These are phyloP conservation scores for Ophiocordyceps camponoti-rufipedis DNA, from an alignment of 2,329 filamentous ascomycete genomes.

Conservation along the genomic window DNA sequence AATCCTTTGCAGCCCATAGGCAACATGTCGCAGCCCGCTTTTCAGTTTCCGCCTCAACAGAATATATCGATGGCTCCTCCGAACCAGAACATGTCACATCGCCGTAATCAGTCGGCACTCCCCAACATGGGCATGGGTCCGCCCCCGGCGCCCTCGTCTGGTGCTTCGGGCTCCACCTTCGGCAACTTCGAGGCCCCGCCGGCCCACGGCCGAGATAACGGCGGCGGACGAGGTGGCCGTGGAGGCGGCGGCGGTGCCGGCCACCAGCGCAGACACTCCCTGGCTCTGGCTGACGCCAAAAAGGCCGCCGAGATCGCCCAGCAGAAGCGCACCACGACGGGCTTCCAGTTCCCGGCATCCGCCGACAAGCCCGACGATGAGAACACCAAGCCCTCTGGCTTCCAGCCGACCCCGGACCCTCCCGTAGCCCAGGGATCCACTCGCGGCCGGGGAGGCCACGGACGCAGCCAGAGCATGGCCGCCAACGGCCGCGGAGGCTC, in stretches of 20 bases:
- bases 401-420: conserved; percentile 13
- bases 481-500: conserved; percentile 52
- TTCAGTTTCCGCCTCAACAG: conserved; percentile 73
- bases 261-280: conserved; percentile 84
- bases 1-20: conserved; percentile 67
- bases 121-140: conserved; percentile 82
- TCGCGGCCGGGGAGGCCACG: conserved; percentile 41
- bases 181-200: conserved; percentile 54
- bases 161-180: conserved; percentile 62
- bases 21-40: conserved; percentile 63
- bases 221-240: conserved; percentile 48
- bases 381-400: conserved; percentile 11
- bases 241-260: conserved; percentile 50
- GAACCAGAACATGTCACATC: conserved; percentile 68
- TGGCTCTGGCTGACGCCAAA: conserved; percentile 88
- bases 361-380: conserved; percentile 41
- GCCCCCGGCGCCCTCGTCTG: conserved; percentile 80
- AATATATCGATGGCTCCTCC: conserved; percentile 59
- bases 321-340: conserved; percentile 85
- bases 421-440: conserved; percentile 22
- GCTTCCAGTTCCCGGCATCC: conserved; percentile 77
- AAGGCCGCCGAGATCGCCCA: conserved; percentile 94
- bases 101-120: conserved; percentile 93
- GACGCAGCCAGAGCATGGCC: conserved; percentile 84
- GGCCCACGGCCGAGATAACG: conserved; percentile 15